Evolutionary conservation across 495 filamentous ascomycete species (phyloP).

Genomic region (Parathielavia hyrcaniae): DNA sequence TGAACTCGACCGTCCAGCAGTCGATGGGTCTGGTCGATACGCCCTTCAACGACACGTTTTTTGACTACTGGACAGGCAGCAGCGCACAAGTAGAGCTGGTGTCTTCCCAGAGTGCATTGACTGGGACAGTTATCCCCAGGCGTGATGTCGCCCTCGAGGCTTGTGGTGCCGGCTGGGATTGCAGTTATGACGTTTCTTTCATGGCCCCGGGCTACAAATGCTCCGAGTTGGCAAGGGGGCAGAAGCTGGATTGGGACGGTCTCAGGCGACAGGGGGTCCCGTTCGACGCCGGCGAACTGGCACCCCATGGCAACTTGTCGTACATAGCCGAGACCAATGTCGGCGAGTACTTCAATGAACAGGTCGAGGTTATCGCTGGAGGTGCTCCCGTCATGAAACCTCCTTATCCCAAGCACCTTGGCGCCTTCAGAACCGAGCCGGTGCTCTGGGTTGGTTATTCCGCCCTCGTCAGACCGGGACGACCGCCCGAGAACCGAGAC

Average conservation of each 20-base stretch:
- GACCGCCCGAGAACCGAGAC: constrained; percentile 5
- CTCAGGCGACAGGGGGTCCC: constrained; percentile 19
- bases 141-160: constrained; percentile 22
- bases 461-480: neutral
- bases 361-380: constrained; percentile 15
- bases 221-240: constrained; percentile 18
- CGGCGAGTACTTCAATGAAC: constrained; percentile 24
- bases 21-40: constrained; percentile 3
- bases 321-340: constrained; percentile 22
- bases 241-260: constrained; percentile 13
- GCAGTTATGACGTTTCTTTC: constrained; percentile 28
- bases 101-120: constrained; percentile 11
- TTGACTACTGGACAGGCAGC: constrained; percentile 28
- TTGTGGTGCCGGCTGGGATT: constrained; percentile 31
- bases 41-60: constrained; percentile 28
- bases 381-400: constrained; percentile 7
- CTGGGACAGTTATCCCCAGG: constrained; percentile 17
- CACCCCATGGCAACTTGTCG: constrained; percentile 22
- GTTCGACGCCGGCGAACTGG: constrained; percentile 20
- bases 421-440: constrained; percentile 27
- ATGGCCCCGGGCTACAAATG: constrained; percentile 30
- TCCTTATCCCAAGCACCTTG: constrained; percentile 24
- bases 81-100: constrained; percentile 17
- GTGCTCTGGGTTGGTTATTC: constrained; percentile 27
- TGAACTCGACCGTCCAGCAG: constrained; percentile 23